Conservation (phyloP, 305 asterid species). For the Andrographis paniculata region DNA sequence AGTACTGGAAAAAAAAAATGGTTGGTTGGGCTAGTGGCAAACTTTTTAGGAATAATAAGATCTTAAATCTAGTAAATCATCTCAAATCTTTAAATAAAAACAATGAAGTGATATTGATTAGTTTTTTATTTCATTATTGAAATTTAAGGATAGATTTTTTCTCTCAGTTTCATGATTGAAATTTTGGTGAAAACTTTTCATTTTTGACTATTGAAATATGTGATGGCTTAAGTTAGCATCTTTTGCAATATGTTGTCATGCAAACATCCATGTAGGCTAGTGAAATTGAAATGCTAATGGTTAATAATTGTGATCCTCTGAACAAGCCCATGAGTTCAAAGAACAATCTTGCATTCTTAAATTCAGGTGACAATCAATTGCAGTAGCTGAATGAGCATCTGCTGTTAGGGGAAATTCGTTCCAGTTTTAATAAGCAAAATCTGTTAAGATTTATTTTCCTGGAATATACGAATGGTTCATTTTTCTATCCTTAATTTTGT, state of each 20-base stretch:
- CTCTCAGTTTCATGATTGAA: not conserved
- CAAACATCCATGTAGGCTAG: conserved; percentile 65
- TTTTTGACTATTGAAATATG: conserved; percentile 10
- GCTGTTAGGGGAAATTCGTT: conserved; percentile 65
- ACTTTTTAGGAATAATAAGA: conserved; percentile 45
- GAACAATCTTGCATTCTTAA: conserved; percentile 22
- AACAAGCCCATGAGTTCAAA: too few species aligned
- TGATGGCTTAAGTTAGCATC: conserved; percentile 17
- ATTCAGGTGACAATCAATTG: conserved; percentile 36
- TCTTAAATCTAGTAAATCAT: conserved; percentile 63
- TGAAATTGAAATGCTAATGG: conserved; percentile 59
- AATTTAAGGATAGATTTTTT: not conserved
- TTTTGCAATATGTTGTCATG: conserved; percentile 76
- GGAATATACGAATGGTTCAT: not conserved
- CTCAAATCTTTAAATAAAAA: conserved; percentile 48
- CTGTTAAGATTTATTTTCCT: conserved; percentile 38
- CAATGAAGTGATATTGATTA: conserved; percentile 39
- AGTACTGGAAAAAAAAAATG: conserved; percentile 86
- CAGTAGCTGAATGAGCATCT: conserved; percentile 52
- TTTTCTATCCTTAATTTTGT: conserved; percentile 1
- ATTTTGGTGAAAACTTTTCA: conserved; percentile 13
- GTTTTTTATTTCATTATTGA: conserved; percentile 10
- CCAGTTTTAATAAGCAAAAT: conserved; percentile 50
- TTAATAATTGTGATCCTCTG: conserved; percentile 32
- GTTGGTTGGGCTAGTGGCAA: conserved; percentile 44